Percentiles rank a stretch among this genome's conserved stretches.
Evolutionary conservation across 371 early-diverging fungal genomes (phyloP).

Genomic region (Mucor lusitanicus): DNA sequence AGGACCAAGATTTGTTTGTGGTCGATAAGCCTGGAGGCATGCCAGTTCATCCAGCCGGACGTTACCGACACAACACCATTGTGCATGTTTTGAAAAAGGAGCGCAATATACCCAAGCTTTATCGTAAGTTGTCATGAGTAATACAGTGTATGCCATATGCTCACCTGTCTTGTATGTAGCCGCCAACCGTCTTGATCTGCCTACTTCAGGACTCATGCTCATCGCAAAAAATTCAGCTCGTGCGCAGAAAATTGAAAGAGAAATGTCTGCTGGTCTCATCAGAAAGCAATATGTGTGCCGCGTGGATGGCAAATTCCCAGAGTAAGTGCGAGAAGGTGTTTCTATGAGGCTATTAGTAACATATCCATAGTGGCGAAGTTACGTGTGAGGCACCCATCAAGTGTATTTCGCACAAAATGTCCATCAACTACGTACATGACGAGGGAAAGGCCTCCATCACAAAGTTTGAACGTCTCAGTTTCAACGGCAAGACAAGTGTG

Average conservation of each 20-base stretch:
- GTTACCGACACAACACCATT: constrained; percentile 82
- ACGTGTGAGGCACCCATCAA: constrained; percentile 82
- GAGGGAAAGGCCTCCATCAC: constrained; percentile 86
- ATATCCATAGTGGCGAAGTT: constrained; percentile 50
- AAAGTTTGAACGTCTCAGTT: constrained; percentile 63
- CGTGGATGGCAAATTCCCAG: constrained; percentile 91
- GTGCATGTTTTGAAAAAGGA: constrained; percentile 75
- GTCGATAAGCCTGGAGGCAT: constrained; percentile 91
- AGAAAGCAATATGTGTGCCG: constrained; percentile 87
- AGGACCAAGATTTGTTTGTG: constrained; percentile 73
- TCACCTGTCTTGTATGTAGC: constrained; percentile 36
- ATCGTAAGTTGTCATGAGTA: constrained; percentile 56
- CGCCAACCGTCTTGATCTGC: constrained; percentile 89
- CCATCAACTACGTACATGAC: constrained; percentile 80
- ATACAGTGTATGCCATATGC: neutral
- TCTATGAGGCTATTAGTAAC: neutral
- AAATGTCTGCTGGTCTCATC: constrained; percentile 69
- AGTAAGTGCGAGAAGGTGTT: constrained; percentile 35
- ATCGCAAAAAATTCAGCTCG: constrained; percentile 65
- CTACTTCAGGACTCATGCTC: constrained; percentile 91
- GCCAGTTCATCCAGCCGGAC: constrained; percentile 88
- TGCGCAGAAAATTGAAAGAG: constrained; percentile 69
- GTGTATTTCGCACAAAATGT: constrained; percentile 82
- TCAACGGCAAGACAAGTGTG: constrained; percentile 70
- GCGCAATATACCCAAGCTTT: constrained; percentile 63